Percentiles rank a stretch among this genome's conserved stretches.
These are phyloP conservation scores for Triticum monococcum DNA, from an alignment of 176 grass and related monocot genomes.

Conservation along the genomic window DNA sequence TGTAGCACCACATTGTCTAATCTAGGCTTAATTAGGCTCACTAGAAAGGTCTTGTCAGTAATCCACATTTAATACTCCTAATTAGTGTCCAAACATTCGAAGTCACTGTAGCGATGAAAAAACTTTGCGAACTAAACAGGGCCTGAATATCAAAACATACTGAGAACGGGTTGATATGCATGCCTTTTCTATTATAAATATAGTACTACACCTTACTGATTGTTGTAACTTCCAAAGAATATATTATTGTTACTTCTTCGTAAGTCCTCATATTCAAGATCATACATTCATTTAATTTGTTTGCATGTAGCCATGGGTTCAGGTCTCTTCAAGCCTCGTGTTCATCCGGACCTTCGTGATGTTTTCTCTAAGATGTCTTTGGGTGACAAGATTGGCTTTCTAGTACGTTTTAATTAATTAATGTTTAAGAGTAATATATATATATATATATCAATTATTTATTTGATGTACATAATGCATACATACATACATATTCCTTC, in stretches of 20 bases:
- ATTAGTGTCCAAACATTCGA: neutral
- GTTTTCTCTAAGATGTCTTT: conserved; percentile 47
- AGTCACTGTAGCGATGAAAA: neutral
- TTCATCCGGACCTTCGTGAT: conserved; percentile 43
- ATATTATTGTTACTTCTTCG: conserved; percentile 7
- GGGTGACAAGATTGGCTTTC: conserved; percentile 50
- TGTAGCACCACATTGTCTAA: neutral
- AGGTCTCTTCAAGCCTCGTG: conserved; percentile 27
- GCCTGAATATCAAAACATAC: conserved; percentile 2
- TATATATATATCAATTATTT: neutral
- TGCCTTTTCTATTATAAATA: conserved; percentile 25
- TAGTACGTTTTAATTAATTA: conserved; percentile 35
- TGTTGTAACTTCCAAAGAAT: neutral
- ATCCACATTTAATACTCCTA: neutral
- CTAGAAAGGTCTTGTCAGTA: neutral
- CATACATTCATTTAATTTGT: conserved; percentile 10
- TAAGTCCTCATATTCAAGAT: conserved; percentile 7
- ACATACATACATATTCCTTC: neutral
- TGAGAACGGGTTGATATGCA: conserved; percentile 11
- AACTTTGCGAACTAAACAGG: neutral
- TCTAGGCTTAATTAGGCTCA: neutral
- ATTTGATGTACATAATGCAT: neutral
- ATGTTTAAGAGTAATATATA: neutral
- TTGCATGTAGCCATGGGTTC: conserved; percentile 39
- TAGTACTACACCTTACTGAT: conserved; percentile 19